These are phyloP conservation scores for Coriolopsis trogii DNA, from an alignment of 1,284 basidiomycete species.

Conservation along the genomic window DNA sequence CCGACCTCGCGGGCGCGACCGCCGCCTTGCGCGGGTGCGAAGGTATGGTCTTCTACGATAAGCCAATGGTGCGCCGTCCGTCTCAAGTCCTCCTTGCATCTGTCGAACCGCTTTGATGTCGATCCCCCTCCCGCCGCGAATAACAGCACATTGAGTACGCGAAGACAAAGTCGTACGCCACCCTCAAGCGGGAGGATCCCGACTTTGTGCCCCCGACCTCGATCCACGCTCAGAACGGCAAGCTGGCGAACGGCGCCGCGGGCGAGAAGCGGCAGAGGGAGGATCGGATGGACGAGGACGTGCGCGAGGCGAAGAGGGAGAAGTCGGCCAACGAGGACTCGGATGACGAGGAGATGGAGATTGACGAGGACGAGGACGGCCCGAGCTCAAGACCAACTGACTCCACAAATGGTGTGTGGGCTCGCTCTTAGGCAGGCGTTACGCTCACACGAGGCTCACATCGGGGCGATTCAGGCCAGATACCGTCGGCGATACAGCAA, in stretches of 20 bases:
- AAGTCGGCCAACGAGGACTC: constrained; percentile 53
- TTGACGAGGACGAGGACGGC: constrained; percentile 76
- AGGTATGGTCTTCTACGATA: constrained; percentile 93
- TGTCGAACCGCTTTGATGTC: constrained; percentile 36
- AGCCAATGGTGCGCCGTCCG: constrained; percentile 72
- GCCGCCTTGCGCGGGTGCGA: constrained; percentile 89
- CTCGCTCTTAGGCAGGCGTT: neutral
- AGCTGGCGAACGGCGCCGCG: constrained; percentile 35
- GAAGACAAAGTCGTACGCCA: constrained; percentile 84
- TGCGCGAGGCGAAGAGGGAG: constrained; percentile 67
- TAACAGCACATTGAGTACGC: constrained; percentile 85
- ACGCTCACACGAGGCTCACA: constrained; percentile 16
- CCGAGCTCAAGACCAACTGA: constrained; percentile 19
- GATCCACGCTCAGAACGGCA: constrained; percentile 39
- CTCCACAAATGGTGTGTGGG: constrained; percentile 21
- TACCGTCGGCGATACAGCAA: constrained; percentile 56
- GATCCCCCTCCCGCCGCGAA: constrained; percentile 27
- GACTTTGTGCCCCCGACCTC: constrained; percentile 71
- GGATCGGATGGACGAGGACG: constrained; percentile 57
- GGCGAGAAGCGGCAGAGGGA: constrained; percentile 70
- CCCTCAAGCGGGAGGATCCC: constrained; percentile 73
- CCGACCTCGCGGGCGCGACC: constrained; percentile 86
- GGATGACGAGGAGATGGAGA: constrained; percentile 84
- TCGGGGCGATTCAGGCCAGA: constrained; percentile 37
- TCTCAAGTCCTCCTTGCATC: constrained; percentile 29